Evolutionary conservation across 1,284 basidiomycete genomes (phyloP).

Genomic region (Hemileia vastatrix): DNA sequence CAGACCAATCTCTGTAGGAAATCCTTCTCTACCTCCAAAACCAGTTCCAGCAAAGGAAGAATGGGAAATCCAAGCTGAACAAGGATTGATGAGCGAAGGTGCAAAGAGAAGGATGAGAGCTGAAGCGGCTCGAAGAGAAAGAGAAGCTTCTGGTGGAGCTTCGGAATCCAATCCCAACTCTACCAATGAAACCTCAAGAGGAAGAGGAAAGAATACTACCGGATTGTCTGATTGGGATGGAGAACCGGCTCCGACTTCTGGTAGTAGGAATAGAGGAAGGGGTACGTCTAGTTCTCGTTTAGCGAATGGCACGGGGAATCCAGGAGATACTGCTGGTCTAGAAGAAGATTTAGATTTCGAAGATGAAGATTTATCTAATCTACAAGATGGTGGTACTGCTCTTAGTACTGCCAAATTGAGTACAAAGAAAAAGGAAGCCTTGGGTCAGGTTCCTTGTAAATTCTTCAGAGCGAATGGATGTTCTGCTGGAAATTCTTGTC

Average conservation of each 20-base stretch:
- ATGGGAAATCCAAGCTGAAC: slow-evolving; percentile 33
- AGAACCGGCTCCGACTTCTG: background rate
- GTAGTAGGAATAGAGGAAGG: background rate
- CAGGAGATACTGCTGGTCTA: background rate
- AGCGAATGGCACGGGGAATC: background rate
- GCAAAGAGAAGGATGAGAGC: slow-evolving; percentile 30
- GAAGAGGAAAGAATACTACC: slow-evolving; percentile 21
- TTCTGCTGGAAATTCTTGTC: too few relatives aligned
- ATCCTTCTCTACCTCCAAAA: slow-evolving; percentile 26
- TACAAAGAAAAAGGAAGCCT: slow-evolving; percentile 43
- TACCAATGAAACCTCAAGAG: background rate
- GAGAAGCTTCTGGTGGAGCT: slow-evolving; percentile 20
- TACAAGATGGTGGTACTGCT: slow-evolving; percentile 29
- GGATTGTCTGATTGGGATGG: slow-evolving; percentile 24
- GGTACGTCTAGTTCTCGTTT: background rate
- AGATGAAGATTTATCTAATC: background rate
- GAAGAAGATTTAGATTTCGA: background rate
- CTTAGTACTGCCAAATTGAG: slow-evolving; percentile 40
- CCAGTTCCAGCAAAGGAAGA: slow-evolving; percentile 28
- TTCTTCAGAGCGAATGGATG: slow-evolving; percentile 41
- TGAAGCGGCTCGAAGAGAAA: slow-evolving; percentile 26
- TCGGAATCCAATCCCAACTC: background rate
- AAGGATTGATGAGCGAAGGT: slow-evolving; percentile 33
- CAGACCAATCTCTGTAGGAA: background rate
- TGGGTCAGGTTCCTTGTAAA: slow-evolving; percentile 45